Base-by-base conservation (phyloP, 192 early-diverging fungal species). In the Podila minutissima region DNA sequence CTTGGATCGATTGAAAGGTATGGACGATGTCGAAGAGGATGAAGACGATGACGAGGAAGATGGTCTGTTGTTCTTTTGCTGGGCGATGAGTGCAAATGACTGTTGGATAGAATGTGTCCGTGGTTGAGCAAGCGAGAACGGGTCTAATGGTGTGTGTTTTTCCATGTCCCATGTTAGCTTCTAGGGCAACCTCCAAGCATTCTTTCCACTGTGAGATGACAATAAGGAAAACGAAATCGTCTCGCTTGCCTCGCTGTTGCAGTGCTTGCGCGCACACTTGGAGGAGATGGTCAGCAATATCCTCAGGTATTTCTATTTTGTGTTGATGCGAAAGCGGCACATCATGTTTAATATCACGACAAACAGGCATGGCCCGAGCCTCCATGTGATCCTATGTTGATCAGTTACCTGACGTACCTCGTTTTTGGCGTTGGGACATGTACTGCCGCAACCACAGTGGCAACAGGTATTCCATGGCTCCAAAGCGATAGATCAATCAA, bases 391-490 rank as follows among this genome's bases (percentile, higher is more conserved):
- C n/a, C 10, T 71, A n/a, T n/a, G 0, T 8, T 35, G 15, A 32
- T 20, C 55, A 6, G 35, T 70, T 71, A 61, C 63, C 58, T 61
- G 68, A 70, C 67, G 58, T 70, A 70, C 68, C 69, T 74, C 73
- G 73, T 67, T 71, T 79, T 61, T 79, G 64, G 3, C 75, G 59
- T 58, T 79, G 75, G 65, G 33, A 49, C 10, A 79, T 19, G 38
- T 79, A 79, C 28, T 79, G 75, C 12, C 75, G 75, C 11, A 79
- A 31, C 75, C 75, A 79, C 7, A 79, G 51, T 13, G 75, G 75
- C 17, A 79, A 29, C 12, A 79, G 64, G 32, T 67, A 71, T 20
- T 79, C 65, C 75, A 79, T 79, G 31, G 2, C 28, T 61, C 17
- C 31, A 46, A 41, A 46, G 41, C 41, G 1, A 46, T 46, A 17